These are phyloP conservation scores for Saccharomycopsis fibuligera DNA, from an alignment of 805 yeast genomes.

Conservation along the genomic window DNA sequence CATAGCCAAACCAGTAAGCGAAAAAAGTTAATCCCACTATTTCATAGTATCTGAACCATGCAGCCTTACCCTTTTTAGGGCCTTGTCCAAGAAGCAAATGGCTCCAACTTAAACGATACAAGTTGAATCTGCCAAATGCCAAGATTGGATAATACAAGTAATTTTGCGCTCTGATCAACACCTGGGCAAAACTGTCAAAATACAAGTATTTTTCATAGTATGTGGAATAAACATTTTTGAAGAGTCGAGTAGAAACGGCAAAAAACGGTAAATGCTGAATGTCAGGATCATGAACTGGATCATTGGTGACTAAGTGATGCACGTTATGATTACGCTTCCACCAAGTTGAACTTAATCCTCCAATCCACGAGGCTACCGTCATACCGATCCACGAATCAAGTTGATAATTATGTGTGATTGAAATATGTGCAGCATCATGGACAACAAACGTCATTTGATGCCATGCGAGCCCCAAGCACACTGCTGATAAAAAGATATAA, in stretches of 20 bases:
- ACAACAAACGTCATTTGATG: conserved; percentile 84
- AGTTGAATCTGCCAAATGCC: conserved; percentile 78
- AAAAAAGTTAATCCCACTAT: conserved; percentile 62
- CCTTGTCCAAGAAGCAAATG: conserved; percentile 72
- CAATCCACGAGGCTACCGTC: conserved; percentile 67
- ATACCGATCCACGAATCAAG: conserved; percentile 70
- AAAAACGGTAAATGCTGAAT: conserved; percentile 90
- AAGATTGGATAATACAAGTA: conserved; percentile 72
- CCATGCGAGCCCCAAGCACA: conserved; percentile 71
- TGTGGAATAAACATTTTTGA: conserved; percentile 69
- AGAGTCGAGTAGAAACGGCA: conserved; percentile 70
- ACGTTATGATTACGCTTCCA: conserved; percentile 93
- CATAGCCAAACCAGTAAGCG: conserved; percentile 76
- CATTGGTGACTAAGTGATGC: conserved; percentile 88
- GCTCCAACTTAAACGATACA: conserved; percentile 75
- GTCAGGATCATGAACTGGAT: conserved; percentile 91
- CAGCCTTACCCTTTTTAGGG: conserved; percentile 75
- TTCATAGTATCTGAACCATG: conserved; percentile 81
- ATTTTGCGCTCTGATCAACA: conserved; percentile 56
- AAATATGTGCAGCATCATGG: conserved; percentile 85
- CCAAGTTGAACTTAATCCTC: conserved; percentile 91
- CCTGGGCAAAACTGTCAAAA: conserved; percentile 61
- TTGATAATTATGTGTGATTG: conserved; percentile 76
- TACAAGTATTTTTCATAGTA: conserved; percentile 63
- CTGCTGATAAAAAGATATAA: conserved; percentile 51